Base-by-base conservation (phyloP, 441 rosid species). In the Mallotus repandus region DNA sequence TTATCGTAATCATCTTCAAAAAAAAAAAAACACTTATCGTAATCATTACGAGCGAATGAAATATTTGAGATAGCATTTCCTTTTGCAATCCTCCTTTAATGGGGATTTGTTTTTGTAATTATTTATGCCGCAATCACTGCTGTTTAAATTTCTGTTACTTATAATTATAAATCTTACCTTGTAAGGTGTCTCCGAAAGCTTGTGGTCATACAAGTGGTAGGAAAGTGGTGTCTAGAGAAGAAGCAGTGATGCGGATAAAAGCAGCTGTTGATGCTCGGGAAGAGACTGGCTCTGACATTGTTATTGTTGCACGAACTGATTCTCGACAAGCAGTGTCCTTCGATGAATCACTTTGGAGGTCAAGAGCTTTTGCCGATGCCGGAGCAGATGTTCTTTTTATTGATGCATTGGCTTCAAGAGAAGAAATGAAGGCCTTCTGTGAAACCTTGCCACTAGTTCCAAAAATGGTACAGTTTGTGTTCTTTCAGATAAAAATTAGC, bases 391-490 rank as follows among this genome's bases (percentile, higher is more conserved):
- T 92, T 78, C 87, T 92, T 72, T 91, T 88, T 46, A 75, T 92
- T 66, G 94, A 92, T 75, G 91, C 94, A 74, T 85, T 95, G 71
- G 88, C 84, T 64, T 91, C 93, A n/a, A 89, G 84, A 70, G 98
- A 92, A 77, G 98, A 95, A 86, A 92, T 95, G 99, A 89, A 78
- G 82, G 80, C 91, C 22, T 95, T 95, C 78, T 92, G 97, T 79
- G 88, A 86, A 81, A 82, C 89, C 73, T 85, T 93, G 72, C 95
- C 91, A 3, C 43, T 74, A 29, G 89, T 91, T 80, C 97, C 97
- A 59, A 94, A 92, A 85, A 69, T 94, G 98, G 98, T 91, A 84
- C 15, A 19, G 7, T 53, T 57, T 65, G 54, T 74, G 76, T 65
- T 52, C 69, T 58, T 38, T 71, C 29, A 25, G 29, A 25, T 60